phyloP scores from a whole-genome alignment of 2,329 filamentous ascomycete genomes.

The Xylariaceae sp. region DNA sequence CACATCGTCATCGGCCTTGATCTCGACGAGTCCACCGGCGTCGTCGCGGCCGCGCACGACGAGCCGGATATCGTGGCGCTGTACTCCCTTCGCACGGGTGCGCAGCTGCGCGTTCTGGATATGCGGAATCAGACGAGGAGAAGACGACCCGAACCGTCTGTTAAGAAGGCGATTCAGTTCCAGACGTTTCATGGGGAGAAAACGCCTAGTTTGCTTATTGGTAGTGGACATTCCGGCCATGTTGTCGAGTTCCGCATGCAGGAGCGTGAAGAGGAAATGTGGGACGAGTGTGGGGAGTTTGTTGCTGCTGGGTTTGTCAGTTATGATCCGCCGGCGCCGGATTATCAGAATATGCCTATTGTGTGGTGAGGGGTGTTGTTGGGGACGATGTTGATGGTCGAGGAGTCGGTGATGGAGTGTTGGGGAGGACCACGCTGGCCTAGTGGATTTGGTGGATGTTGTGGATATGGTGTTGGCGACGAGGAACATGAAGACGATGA shows the following conservation, averaged over 20 bases:
- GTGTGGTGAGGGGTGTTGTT: no score
- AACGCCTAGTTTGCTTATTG: slow-evolving; percentile 45
- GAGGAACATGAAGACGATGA: no score
- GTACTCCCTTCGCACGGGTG: slow-evolving; percentile 46
- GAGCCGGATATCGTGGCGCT: slow-evolving; percentile 39
- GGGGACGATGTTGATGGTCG: no score
- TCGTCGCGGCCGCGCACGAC: slow-evolving; percentile 51
- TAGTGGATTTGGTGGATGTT: no score
- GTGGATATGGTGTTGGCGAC: no score
- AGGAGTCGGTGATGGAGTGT: no score
- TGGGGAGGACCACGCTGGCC: no score
- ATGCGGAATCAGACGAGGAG: neutral
- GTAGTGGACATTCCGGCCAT: slow-evolving; percentile 27
- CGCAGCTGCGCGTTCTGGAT: slow-evolving; percentile 31
- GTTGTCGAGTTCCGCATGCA: slow-evolving; percentile 44
- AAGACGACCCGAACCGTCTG: slow-evolving; percentile 19
- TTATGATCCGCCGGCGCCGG: no score
- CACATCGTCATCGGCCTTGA: slow-evolving; percentile 49
- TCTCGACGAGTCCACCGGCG: slow-evolving; percentile 40
- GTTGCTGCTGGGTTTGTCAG: no score
- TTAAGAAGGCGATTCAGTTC: slow-evolving; percentile 39
- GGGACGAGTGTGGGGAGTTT: neutral
- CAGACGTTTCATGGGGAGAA: slow-evolving; percentile 40
- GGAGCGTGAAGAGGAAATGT: slow-evolving; percentile 34
- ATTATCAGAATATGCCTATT: no score